Evolutionary conservation across 2,329 filamentous ascomycete species (phyloP).

Genomic region (Gaeumannomyces tritici): DNA sequence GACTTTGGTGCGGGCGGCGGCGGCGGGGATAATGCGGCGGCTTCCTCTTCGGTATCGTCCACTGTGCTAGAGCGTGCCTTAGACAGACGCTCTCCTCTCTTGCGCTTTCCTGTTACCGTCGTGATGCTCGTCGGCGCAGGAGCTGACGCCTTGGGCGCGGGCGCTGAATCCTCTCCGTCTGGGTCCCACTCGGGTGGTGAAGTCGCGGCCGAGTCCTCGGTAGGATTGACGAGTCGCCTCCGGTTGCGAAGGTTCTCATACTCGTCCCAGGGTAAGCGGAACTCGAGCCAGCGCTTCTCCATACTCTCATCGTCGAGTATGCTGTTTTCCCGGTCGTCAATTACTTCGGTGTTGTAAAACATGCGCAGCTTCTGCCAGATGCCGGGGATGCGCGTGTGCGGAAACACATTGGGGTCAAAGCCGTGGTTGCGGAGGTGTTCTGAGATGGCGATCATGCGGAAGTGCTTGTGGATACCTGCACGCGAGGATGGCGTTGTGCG

Average conservation of each 20-base stretch:
- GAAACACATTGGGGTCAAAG: conserved; percentile 57
- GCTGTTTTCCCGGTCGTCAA: conserved; percentile 50
- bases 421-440: conserved; percentile 74
- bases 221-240: conserved; percentile 7
- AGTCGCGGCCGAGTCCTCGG: conserved; percentile 7
- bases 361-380: conserved; percentile 84
- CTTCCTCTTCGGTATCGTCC: conserved; percentile 6
- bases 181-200: conserved; percentile 13
- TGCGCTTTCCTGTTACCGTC: conserved; percentile 4
- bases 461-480: conserved; percentile 83
- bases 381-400: conserved; percentile 78
- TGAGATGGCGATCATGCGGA: conserved; percentile 80
- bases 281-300: conserved; percentile 12
- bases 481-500: neutral
- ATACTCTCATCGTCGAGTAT: conserved; percentile 8
- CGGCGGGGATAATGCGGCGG: neutral
- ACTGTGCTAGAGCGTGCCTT: conserved; percentile 5
- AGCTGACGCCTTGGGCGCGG: conserved; percentile 9
- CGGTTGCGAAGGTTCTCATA: conserved; percentile 11
- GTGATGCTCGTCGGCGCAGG: conserved; percentile 7
- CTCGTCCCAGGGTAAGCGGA: conserved; percentile 11
- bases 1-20: conserved; percentile 3
- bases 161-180: conserved; percentile 6
- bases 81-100: conserved; percentile 10
- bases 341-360: conserved; percentile 76